Evolutionary conservation across 23 red algal genomes (phyloP), one percentile per base, ranked within the genome.

Genomic region (Chondrus crispus): DNA sequence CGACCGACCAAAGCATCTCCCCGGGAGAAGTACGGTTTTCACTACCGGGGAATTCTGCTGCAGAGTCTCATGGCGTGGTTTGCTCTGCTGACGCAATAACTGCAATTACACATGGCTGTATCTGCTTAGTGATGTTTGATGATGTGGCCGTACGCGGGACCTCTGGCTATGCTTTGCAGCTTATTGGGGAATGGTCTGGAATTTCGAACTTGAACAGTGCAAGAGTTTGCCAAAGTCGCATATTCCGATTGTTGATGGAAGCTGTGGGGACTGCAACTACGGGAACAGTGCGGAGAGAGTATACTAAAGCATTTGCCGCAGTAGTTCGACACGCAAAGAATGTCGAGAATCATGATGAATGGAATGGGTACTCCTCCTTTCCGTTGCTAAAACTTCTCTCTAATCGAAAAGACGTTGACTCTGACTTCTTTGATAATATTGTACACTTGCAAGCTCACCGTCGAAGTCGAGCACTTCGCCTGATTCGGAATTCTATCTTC

Each of bases 391-490:
- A 84, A 30, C 13, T 22, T 6, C 73, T 94, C 2, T 74, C 82
- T 36, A 53, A 69, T 35, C 42, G 44, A 16, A 36, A 45, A 18
- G 84, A 95, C 38, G 14, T 69, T 32, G 76, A 95, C 50, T 68
- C 53, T 4, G 93, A 95, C 50, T 80, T 95, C 54, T 95, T 89
- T 45, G 84, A 95, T 28, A 95, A 95, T 47, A 39, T 95, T 19
- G 93, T 81, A 13, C 93, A 95, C 53, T 38, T 95, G 41, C 93
- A 95, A 42, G 74, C 84, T 2, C 93, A 95, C 75, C 84, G 93
- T 2, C 93, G 84, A 29, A 48, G 76, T 28, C 62, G 83, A 52
- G 93, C 93, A 20, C 46, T 95, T 8, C 84, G 85, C 1, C 66
- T 74, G 24, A 4, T 88, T 19, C 71, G 80, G 55, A 90, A 90